Evolutionary conservation across 2,329 filamentous ascomycete genomes (phyloP), one percentile per base, ranked within the genome.

Genomic region (Reticulascus tulasneorum): DNA sequence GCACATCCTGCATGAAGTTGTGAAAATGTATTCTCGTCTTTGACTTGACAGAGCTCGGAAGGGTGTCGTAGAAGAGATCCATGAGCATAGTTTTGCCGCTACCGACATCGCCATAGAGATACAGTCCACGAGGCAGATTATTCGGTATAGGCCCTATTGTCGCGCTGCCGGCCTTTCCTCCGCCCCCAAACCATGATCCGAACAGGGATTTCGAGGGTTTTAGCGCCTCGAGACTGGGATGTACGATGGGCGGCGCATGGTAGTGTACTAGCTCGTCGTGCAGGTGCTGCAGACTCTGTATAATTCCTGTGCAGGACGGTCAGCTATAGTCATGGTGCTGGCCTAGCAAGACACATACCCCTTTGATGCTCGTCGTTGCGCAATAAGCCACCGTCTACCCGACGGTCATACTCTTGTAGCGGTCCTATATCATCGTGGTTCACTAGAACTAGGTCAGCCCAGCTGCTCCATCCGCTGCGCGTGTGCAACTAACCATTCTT

Each of bases 11-110:
- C 93, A 98, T 98, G 69, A 98, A 98, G 60, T 95, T 95, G 69
- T 97, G 89, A 64, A 98, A 98, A 67, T 98, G 93, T 54, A 98
- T 96, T 30, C 93, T 77, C 29, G 84, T 94, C 67, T 95, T 96
- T 21, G 80, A 79, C 38, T 72, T 75, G 47, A 97, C 89, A 41
- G 84, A 83, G 12, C 69, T 59, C 1, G 93, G 93, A 16, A 97
- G 69, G 0, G 91, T 96, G 47, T 97, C 90, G 66, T 90, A 95
- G 62, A 97, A 96, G 32, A 98, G 71, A 58, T 98, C 91, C 93
- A 98, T 98, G 56, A 98, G 72, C 93, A 98, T 98, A 3, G 93
- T 98, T 73, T 98, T 98, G 44, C 93, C 93, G 52, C 88, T 94
- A 25, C 93, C 93, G 3, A 98, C 93, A 58, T 98, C 93, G 40